Percentiles rank a stretch among this genome's conserved stretches.
phyloP scores from a whole-genome alignment of 2,329 filamentous ascomycete species.

The Verticillium alfalfae region DNA sequence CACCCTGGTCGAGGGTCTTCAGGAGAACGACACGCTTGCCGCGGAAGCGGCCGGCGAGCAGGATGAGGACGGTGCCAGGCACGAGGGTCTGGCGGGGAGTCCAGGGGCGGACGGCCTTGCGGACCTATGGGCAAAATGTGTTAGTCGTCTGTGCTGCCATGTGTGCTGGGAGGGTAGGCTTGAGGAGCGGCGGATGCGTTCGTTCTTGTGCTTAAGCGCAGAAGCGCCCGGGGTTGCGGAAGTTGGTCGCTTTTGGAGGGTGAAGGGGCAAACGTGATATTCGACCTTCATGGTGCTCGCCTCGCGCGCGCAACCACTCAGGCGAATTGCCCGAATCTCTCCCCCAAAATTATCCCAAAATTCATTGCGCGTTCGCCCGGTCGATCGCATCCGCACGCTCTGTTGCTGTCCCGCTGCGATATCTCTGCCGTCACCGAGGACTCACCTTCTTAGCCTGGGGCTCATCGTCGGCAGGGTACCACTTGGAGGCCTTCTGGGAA shows the following conservation, averaged over 20 bases:
- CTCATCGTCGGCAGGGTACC: constrained; percentile 96
- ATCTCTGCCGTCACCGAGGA: constrained; percentile 22
- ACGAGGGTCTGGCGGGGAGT: constrained; percentile 83
- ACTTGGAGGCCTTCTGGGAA: constrained; percentile 94
- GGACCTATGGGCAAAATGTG: constrained; percentile 55
- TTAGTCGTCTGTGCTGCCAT: background rate
- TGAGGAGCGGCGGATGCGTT: background rate
- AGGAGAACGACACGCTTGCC: constrained; percentile 99
- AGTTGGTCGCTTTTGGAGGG: background rate
- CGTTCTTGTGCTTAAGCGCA: background rate
- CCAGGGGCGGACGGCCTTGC: constrained; percentile 87
- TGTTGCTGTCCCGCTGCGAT: background rate
- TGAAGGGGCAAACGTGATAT: background rate
- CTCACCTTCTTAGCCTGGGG: constrained; percentile 89
- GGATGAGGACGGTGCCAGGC: constrained; percentile 95
- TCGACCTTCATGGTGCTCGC: background rate
- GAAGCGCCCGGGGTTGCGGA: background rate
- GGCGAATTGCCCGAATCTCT: background rate
- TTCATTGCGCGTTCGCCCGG: background rate
- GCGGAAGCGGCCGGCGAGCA: constrained; percentile 98
- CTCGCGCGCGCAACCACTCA: background rate
- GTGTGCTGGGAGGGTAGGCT: background rate
- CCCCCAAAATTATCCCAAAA: background rate
- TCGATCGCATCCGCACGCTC: background rate
- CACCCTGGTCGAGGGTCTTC: constrained; percentile 94